A percentile compares a stretch with the other conserved stretches of the same genome.
Evolutionary conservation across 2,329 filamentous ascomycete species (phyloP).

Genomic region (Trichoderma harzianum): DNA sequence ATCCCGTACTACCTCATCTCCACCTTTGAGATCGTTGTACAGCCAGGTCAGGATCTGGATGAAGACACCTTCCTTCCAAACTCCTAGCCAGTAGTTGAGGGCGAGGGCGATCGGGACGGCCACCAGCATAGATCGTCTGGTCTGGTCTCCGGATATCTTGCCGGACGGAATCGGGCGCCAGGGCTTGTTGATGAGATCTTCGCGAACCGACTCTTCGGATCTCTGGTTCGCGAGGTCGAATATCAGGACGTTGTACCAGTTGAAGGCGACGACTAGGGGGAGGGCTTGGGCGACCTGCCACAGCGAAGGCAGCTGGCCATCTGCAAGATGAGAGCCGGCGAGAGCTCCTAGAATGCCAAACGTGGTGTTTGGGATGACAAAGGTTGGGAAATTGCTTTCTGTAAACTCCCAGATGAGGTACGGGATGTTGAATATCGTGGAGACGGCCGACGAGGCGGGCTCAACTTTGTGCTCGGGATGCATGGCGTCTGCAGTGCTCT

Average conservation of each 20-base stretch:
- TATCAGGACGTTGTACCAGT: conserved; percentile 17
- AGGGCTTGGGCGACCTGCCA: background rate
- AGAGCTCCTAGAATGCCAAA: background rate
- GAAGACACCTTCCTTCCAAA: conserved; percentile 26
- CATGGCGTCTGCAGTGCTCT: background rate
- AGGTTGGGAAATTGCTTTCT: background rate
- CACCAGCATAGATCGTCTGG: conserved; percentile 23
- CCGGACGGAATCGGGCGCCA: conserved; percentile 29
- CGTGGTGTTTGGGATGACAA: background rate
- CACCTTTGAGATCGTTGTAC: conserved; percentile 38
- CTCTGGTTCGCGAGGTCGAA: conserved; percentile 39
- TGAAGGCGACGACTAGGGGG: background rate
- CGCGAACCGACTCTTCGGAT: conserved; percentile 26
- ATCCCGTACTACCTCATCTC: conserved; percentile 24
- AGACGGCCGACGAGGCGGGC: background rate
- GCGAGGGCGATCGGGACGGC: conserved; percentile 21
- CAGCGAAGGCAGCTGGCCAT: background rate
- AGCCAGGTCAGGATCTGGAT: conserved; percentile 32
- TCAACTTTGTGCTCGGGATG: background rate
- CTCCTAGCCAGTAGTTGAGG: conserved; percentile 26
- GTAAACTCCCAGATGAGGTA: background rate
- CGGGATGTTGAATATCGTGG: background rate
- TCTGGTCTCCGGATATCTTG: conserved; percentile 24
- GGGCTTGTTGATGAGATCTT: conserved; percentile 41
- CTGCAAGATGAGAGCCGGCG: background rate